Percentiles rank a stretch among this genome's conserved stretches.
Conservation (phyloP, 1,284 basidiomycete genomes). For the Schizophyllum amplum region DNA sequence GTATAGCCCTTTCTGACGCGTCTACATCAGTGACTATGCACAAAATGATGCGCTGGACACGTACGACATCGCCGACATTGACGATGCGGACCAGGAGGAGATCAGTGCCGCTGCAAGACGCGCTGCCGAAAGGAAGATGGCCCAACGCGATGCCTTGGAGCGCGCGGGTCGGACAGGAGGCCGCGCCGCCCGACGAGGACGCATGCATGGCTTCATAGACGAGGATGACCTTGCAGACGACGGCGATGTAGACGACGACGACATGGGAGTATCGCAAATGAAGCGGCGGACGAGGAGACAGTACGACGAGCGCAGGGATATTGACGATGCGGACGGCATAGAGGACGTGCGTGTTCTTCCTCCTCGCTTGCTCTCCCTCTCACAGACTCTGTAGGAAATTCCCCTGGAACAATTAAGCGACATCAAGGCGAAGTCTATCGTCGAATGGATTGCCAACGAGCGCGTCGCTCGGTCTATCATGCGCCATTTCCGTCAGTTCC, state of each 20-base stretch:
- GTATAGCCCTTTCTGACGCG: slow-evolving; percentile 7
- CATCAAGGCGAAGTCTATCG: slow-evolving; percentile 94
- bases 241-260: slow-evolving; percentile 18
- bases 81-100: slow-evolving; percentile 77
- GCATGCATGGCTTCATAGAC: slow-evolving; percentile 77
- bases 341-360: slow-evolving; percentile 55
- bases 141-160: slow-evolving; percentile 76
- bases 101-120: slow-evolving; percentile 71
- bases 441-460: slow-evolving; percentile 94
- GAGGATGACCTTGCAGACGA: slow-evolving; percentile 52
- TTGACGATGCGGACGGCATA: slow-evolving; percentile 79
- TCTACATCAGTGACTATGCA: slow-evolving; percentile 72
- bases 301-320: slow-evolving; percentile 81
- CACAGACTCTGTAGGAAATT: slow-evolving; percentile 58
- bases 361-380: slow-evolving; percentile 7
- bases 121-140: slow-evolving; percentile 86
- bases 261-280: slow-evolving; percentile 56
- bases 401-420: slow-evolving; percentile 95
- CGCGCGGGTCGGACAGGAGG: slow-evolving; percentile 54
- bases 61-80: slow-evolving; percentile 83
- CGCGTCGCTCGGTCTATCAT: slow-evolving; percentile 86
- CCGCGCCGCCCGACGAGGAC: slow-evolving; percentile 67
- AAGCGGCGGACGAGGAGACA: slow-evolving; percentile 74
- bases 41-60: slow-evolving; percentile 76
- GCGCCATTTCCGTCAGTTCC: slow-evolving; percentile 90